Base-by-base conservation (phyloP, 495 filamentous ascomycete species). In the Penicillium crystallinum region DNA sequence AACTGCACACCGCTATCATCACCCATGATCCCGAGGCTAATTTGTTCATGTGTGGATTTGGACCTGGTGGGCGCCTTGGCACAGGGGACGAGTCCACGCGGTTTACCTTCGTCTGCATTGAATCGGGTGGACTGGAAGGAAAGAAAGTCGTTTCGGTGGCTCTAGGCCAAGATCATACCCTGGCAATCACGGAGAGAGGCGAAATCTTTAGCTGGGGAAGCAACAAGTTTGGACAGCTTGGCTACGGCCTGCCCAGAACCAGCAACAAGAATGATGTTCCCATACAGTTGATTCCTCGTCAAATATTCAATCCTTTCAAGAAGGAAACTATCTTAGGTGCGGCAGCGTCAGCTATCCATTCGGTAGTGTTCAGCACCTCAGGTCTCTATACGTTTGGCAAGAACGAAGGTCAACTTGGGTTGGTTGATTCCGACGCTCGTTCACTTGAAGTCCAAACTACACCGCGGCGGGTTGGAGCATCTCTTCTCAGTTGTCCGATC, bases 351-450 rank as follows among this genome's bases (percentile, higher is more conserved):
- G 77, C 89, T 0, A 84, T 95, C 15, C 93, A 98, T 65, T 96
- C 90, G 0, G 91, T 93, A 8, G 90, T 89, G 4, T 87, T 93
- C 59, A 97, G 89, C 4, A 74, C 76, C 2, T 78, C 82, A 2
- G 89, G 90, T 19, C 73, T 98, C 5, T 98, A 87, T 63, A 95
- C 89, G 4, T 98, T 95, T 76, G 93, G 93, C 17, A 96, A 93
- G 67, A 98, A 97, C 57, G 83, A 95, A 56, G 93, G 93, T 19
- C 93, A 98, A 58, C 80, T 98, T 40, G 95, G 93, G 4, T 74
- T 98, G 37, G 87, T 97, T 62, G 95, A 96, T 64, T 91, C 93
- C 11, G 92, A 97, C 68, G 90, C 95, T 34, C 84, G 89, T 17
- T 95, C 91, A 0, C 81, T 96, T 14, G 88, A 91, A 52, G 72